Conservation (phyloP, 2,329 filamentous ascomycete genomes). For the Fusarium pseudocircinatum region DNA sequence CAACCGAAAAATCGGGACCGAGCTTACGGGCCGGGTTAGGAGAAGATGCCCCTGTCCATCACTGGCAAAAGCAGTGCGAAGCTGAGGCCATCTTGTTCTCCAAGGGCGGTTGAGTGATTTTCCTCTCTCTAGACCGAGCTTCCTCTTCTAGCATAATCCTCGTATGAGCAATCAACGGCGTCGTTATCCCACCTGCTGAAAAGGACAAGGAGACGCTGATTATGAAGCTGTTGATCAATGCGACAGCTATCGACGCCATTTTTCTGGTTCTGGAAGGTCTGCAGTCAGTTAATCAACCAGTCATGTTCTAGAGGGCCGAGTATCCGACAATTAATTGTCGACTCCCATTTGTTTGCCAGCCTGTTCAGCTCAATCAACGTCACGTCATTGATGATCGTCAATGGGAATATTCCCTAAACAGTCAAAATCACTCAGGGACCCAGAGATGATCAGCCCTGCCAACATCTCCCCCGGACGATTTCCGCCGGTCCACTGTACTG, state of each 20-base stretch:
- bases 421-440: not conserved
- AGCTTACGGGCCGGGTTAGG: not conserved
- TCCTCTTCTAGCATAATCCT: conserved; percentile 1
- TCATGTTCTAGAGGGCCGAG: not conserved
- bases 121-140: not conserved
- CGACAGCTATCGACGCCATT: not conserved
- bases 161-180: not conserved
- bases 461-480: not conserved
- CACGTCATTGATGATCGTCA: not conserved
- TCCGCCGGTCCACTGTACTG: not conserved
- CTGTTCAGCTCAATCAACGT: not conserved
- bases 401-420: not conserved
- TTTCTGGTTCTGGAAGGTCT: not conserved
- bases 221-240: not conserved
- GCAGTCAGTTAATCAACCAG: not conserved
- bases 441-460: not conserved
- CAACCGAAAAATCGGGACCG: not conserved
- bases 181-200: not conserved
- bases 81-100: not conserved
- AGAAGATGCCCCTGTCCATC: not conserved
- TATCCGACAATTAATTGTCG: not conserved
- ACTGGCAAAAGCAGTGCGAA: not conserved
- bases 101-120: not conserved
- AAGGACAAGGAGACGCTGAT: not conserved
- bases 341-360: not conserved